Evolutionary conservation across 2,329 filamentous ascomycete species (phyloP).

Genomic region (Xylariaceae sp.): DNA sequence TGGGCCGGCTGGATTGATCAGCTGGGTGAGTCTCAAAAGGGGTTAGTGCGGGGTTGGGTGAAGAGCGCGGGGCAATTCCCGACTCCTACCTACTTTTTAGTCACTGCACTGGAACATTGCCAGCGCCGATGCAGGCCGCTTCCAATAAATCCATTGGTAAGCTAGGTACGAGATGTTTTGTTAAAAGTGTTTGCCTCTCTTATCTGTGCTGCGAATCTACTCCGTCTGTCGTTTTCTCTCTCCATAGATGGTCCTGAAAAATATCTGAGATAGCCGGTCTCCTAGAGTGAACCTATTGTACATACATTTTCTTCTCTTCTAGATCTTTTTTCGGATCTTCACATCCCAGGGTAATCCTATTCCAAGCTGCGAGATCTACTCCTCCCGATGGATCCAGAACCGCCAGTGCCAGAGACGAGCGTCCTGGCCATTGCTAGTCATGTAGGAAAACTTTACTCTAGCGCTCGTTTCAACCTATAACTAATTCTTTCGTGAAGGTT

Average conservation of each 20-base stretch:
- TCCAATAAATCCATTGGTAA: background rate
- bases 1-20: too few species aligned
- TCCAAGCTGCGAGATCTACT: background rate
- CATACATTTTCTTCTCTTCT: background rate
- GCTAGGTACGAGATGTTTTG: background rate
- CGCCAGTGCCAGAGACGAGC: conserved; percentile 62
- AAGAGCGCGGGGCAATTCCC: conserved; percentile 12
- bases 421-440: conserved; percentile 93
- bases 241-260: conserved; percentile 2
- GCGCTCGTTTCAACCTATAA: conserved; percentile 34
- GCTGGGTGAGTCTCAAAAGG: background rate
- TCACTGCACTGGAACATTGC: background rate
- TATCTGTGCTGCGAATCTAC: too few species aligned
- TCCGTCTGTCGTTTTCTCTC: background rate
- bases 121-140: conserved; percentile 23
- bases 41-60: conserved; percentile 27
- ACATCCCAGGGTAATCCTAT: background rate
- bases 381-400: conserved; percentile 47
- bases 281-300: too few species aligned
- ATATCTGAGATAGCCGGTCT: background rate
- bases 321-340: background rate
- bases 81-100: background rate
- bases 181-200: background rate
- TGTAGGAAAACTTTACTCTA: conserved; percentile 59
- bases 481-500: conserved; percentile 60